Conservation (phyloP, 495 filamentous ascomycete species). For the Pyrenopolyporus hunteri region DNA sequence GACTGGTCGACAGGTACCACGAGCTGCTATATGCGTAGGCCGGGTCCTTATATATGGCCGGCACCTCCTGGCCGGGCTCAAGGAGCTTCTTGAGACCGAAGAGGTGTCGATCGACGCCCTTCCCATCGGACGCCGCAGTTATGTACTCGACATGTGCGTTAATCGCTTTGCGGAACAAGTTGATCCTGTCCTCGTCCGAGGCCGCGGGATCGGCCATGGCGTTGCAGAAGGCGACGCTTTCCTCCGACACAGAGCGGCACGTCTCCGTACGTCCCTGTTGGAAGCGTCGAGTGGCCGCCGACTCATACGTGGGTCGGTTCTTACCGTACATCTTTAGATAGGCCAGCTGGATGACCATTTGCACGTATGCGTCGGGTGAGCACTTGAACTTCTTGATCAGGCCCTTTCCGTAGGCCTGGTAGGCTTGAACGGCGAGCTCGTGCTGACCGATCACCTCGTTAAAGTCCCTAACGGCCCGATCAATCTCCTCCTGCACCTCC, state of each 20-base stretch:
- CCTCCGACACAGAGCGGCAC: conserved; percentile 89
- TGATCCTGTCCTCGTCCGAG: conserved; percentile 66
- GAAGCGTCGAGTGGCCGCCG: conserved; percentile 91
- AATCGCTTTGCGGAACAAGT: conserved; percentile 81
- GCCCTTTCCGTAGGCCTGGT: conserved; percentile 97
- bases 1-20: conserved; percentile 88
- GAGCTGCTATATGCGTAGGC: conserved; percentile 81
- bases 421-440: conserved; percentile 91
- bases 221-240: conserved; percentile 88
- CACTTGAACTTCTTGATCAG: conserved; percentile 99
- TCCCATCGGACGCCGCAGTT: conserved; percentile 82
- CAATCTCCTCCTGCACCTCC: conserved; percentile 74
- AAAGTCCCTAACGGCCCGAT: conserved; percentile 77
- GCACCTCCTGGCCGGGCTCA: conserved; percentile 78
- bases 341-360: conserved; percentile 98
- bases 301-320: conserved; percentile 98
- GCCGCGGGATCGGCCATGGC: conserved; percentile 73
- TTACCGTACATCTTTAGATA: conserved; percentile 99
- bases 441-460: conserved; percentile 79
- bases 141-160: conserved; percentile 90
- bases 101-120: conserved; percentile 94
- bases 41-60: conserved; percentile 84
- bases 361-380: conserved; percentile 96
- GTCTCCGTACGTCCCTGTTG: conserved; percentile 97
- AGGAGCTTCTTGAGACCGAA: conserved; percentile 95